Evolutionary conservation across 1,139 yeast genomes (phyloP).

Genomic region (Hyphopichia khmerensis): DNA sequence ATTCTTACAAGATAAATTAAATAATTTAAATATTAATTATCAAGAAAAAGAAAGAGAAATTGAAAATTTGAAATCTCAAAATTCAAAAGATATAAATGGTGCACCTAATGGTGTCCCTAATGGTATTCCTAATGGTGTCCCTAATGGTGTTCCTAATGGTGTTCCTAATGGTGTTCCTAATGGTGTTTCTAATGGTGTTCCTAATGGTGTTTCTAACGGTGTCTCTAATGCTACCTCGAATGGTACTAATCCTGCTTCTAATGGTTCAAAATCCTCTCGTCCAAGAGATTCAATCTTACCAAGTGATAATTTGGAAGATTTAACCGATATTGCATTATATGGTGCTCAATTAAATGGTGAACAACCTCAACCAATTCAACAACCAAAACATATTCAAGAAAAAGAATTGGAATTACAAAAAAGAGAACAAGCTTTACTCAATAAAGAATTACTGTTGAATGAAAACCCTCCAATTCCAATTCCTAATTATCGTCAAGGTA

Average conservation of each 20-base stretch:
- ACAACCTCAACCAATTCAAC: constrained; percentile 1
- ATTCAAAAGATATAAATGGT: too few species aligned
- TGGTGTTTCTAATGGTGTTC: background rate
- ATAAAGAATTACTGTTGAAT: constrained; percentile 28
- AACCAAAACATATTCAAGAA: constrained; percentile 13
- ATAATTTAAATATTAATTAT: background rate
- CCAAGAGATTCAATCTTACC: constrained; percentile 14
- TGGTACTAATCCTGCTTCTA: background rate
- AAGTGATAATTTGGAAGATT: constrained; percentile 38
- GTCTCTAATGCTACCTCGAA: too few species aligned
- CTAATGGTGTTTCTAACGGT: too few species aligned
- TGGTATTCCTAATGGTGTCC: too few species aligned
- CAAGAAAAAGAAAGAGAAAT: too few species aligned
- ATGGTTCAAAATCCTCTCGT: background rate
- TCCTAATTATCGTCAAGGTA: background rate
- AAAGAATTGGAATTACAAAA: constrained; percentile 43
- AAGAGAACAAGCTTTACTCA: constrained; percentile 44
- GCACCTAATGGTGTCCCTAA: too few species aligned
- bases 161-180: background rate
- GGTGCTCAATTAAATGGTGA: constrained; percentile 36
- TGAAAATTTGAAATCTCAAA: too few species aligned
- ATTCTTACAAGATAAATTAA: constrained; percentile 6
- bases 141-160: background rate
- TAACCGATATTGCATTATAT: constrained; percentile 45
- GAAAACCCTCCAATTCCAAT: background rate